These are phyloP conservation scores for Arachis hypogaea DNA, from an alignment of 306 rosid species.

Conservation along the genomic window DNA sequence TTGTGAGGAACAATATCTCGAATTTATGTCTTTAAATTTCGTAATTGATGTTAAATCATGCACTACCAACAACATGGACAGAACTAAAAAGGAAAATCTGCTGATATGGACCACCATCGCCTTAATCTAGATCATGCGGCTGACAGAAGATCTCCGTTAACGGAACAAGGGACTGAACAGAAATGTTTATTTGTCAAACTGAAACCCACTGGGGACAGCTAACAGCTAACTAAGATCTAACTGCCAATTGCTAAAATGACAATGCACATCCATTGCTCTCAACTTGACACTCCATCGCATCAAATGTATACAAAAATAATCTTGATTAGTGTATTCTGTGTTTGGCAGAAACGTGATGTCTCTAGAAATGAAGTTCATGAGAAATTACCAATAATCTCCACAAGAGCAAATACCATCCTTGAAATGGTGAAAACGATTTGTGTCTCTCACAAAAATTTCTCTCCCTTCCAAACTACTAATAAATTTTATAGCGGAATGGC, in stretches of 20 bases:
- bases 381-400: slow-evolving; percentile 63
- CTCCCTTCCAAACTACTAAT: slow-evolving; percentile 60
- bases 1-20: slow-evolving; percentile 12
- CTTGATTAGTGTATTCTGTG: slow-evolving; percentile 24
- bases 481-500: slow-evolving; percentile 60
- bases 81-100: slow-evolving; percentile 10
- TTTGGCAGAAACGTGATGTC: neutral
- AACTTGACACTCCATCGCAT: slow-evolving; percentile 25
- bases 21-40: slow-evolving; percentile 12
- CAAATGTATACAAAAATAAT: slow-evolving; percentile 11
- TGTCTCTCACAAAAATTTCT: slow-evolving; percentile 65
- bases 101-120: neutral
- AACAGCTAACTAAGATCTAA: neutral
- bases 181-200: slow-evolving; percentile 28
- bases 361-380: neutral
- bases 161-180: slow-evolving; percentile 28
- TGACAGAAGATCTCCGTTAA: slow-evolving; percentile 26
- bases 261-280: slow-evolving; percentile 14
- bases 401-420: slow-evolving; percentile 75
- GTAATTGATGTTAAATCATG: slow-evolving; percentile 28
- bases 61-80: slow-evolving; percentile 17
- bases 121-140: slow-evolving; percentile 27
- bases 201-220: neutral
- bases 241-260: slow-evolving; percentile 17
- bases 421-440: slow-evolving; percentile 79